phyloP scores from a whole-genome alignment of 2,329 filamentous ascomycete genomes.

The Balansia obtecta region DNA sequence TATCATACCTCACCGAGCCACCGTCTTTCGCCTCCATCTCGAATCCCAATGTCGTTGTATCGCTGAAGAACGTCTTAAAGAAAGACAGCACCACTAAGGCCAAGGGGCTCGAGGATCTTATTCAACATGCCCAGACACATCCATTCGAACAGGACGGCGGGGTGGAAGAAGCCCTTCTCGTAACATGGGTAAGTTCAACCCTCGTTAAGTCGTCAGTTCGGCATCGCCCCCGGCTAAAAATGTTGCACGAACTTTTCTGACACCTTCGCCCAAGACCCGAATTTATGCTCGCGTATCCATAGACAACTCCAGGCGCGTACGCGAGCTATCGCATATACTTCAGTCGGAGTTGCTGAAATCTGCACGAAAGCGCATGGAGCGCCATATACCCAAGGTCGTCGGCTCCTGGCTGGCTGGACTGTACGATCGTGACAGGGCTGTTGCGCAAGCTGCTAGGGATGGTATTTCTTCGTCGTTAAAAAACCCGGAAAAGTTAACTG shows the following conservation, averaged over 20 bases:
- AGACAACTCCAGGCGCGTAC: conserved; percentile 76
- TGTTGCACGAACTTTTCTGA: not conserved
- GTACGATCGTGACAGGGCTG: conserved; percentile 72
- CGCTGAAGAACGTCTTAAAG: conserved; percentile 87
- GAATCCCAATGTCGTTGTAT: conserved; percentile 71
- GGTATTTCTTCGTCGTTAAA: conserved; percentile 65
- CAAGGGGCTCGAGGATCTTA: conserved; percentile 79
- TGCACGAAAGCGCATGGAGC: conserved; percentile 72
- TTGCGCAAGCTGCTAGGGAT: conserved; percentile 63
- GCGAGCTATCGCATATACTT: conserved; percentile 70
- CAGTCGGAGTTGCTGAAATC: conserved; percentile 52
- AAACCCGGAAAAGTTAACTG: conserved; percentile 63
- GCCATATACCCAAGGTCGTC: conserved; percentile 62
- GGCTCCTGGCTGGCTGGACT: conserved; percentile 85
- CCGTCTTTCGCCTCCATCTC: conserved; percentile 67
- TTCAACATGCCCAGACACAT: conserved; percentile 46
- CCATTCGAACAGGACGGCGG: conserved; percentile 43
- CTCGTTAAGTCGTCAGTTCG: not conserved
- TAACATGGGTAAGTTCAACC: conserved; percentile 58
- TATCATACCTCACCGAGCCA: conserved; percentile 82
- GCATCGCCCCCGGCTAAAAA: too few species aligned
- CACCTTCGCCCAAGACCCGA: conserved; percentile 46
- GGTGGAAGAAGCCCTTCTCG: conserved; percentile 69
- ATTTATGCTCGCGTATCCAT: conserved; percentile 83
- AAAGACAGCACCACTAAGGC: conserved; percentile 87